Percentiles rank a stretch among this genome's conserved stretches.
Conservation (phyloP, 2,329 filamentous ascomycete species). For the Beauveria australis region DNA sequence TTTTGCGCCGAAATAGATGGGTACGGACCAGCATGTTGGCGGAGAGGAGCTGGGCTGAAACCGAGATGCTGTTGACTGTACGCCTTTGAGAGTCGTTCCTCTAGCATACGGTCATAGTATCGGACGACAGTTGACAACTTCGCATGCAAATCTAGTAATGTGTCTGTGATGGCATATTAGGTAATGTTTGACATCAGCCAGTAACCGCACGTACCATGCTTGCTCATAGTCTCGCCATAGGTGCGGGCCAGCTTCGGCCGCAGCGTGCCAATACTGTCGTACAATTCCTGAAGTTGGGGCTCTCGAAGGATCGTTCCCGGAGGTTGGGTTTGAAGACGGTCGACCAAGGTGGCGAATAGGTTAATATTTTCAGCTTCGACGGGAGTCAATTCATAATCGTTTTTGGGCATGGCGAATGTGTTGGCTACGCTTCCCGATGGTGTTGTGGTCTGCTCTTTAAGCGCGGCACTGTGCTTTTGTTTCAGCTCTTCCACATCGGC, state of each 20-base stretch:
- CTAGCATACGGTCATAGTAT: slow-evolving; percentile 97
- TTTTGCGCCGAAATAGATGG: slow-evolving; percentile 56
- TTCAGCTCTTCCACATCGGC: slow-evolving; percentile 99
- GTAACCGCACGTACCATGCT: slow-evolving; percentile 62
- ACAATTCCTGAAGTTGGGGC: slow-evolving; percentile 95
- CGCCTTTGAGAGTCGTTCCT: slow-evolving; percentile 86
- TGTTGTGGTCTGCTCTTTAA: slow-evolving; percentile 67
- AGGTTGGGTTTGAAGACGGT: slow-evolving; percentile 88
- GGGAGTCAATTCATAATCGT: slow-evolving; percentile 87
- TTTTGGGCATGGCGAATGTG: slow-evolving; percentile 61
- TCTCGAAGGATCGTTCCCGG: slow-evolving; percentile 94
- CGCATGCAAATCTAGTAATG: slow-evolving; percentile 84
- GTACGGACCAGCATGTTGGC: slow-evolving; percentile 56
- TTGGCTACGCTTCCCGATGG: slow-evolving; percentile 29
- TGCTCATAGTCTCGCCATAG: slow-evolving; percentile 99
- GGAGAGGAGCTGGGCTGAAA: slow-evolving; percentile 48
- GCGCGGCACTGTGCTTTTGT: slow-evolving; percentile 71
- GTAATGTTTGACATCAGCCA: background rate
- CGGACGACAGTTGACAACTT: slow-evolving; percentile 94
- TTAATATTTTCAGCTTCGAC: slow-evolving; percentile 98
- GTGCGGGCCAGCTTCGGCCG: slow-evolving; percentile 90
- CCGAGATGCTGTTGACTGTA: slow-evolving; percentile 73
- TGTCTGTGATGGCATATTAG: slow-evolving; percentile 48
- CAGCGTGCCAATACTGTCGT: slow-evolving; percentile 91
- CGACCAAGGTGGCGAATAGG: slow-evolving; percentile 86